A percentile compares a stretch with the other conserved stretches of the same genome.
These are phyloP conservation scores for Apodospora peruviana DNA, from an alignment of 495 filamentous ascomycete species.

Conservation along the genomic window DNA sequence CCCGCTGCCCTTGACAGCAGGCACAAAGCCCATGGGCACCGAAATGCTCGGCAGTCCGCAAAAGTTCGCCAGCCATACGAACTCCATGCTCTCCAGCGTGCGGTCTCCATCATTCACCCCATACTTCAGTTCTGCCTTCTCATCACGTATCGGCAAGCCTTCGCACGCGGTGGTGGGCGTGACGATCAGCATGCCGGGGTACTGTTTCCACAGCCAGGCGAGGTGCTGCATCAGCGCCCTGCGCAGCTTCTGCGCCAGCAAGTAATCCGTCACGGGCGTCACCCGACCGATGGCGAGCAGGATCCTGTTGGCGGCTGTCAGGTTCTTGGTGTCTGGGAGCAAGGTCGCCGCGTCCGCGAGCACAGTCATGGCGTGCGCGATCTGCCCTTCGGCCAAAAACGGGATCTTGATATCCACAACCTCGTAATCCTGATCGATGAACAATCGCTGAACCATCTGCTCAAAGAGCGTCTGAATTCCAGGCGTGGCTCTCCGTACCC, in stretches of 20 bases:
- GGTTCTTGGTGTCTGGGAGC: constrained; percentile 24
- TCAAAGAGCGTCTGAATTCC: constrained; percentile 56
- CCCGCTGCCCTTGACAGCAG: constrained; percentile 19
- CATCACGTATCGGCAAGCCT: constrained; percentile 56
- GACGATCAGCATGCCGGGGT: constrained; percentile 71
- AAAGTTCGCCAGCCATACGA: constrained; percentile 81
- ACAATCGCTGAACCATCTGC: constrained; percentile 51
- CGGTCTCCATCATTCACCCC: constrained; percentile 67
- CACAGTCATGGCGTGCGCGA: constrained; percentile 75
- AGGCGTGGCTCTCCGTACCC: constrained; percentile 64
- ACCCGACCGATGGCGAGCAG: constrained; percentile 58
- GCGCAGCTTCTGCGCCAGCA: constrained; percentile 72
- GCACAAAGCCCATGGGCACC: constrained; percentile 63
- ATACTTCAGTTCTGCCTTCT: constrained; percentile 44
- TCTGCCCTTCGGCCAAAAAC: constrained; percentile 65
- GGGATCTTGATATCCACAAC: constrained; percentile 67
- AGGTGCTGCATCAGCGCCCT: constrained; percentile 75
- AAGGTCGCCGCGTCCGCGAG: constrained; percentile 58
- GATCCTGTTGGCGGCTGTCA: constrained; percentile 66
- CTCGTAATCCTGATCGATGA: constrained; percentile 50
- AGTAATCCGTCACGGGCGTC: constrained; percentile 61
- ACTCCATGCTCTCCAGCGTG: constrained; percentile 74
- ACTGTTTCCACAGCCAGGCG: constrained; percentile 56
- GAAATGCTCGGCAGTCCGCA: constrained; percentile 65
- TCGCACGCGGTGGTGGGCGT: constrained; percentile 70